Percentiles rank a stretch among this genome's conserved stretches.
Conservation (phyloP, 768 basidiomycete species). For the Suillus hirtellus region DNA sequence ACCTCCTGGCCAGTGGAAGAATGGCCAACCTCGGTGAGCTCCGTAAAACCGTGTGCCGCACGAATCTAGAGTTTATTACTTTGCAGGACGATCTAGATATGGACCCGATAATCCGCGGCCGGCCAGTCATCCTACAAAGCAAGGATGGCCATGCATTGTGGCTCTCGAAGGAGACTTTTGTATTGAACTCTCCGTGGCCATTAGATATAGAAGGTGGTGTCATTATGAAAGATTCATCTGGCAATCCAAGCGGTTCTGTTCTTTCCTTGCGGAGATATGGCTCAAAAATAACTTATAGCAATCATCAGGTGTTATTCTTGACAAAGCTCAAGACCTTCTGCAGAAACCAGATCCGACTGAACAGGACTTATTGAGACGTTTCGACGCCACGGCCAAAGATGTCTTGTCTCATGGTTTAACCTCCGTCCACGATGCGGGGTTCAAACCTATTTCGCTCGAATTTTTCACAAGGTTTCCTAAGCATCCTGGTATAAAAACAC, state of each 20-base stretch:
- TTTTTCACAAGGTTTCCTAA: constrained; percentile 66
- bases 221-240: constrained; percentile 66
- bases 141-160: constrained; percentile 91
- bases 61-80: constrained; percentile 6
- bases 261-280: constrained; percentile 6
- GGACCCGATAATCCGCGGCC: constrained; percentile 64
- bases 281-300: constrained; percentile 3
- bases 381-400: constrained; percentile 61
- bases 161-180: constrained; percentile 69
- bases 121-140: constrained; percentile 76
- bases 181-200: constrained; percentile 62
- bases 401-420: constrained; percentile 76
- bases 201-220: constrained; percentile 75
- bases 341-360: constrained; percentile 64
- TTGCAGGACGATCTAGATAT: constrained; percentile 67
- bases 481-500: constrained; percentile 1
- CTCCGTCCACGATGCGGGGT: constrained; percentile 83
- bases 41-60: constrained; percentile 22
- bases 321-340: constrained; percentile 83
- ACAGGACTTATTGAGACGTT: constrained; percentile 59
- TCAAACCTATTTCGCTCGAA: constrained; percentile 64
- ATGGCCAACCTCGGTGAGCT: constrained; percentile 67
- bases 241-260: constrained; percentile 68
- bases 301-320: constrained; percentile 66
- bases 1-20: constrained; percentile 61